Percentiles rank a stretch among this genome's conserved stretches.
phyloP scores from a whole-genome alignment of 2,329 filamentous ascomycete genomes.

The Cladosporium sphaerospermum region DNA sequence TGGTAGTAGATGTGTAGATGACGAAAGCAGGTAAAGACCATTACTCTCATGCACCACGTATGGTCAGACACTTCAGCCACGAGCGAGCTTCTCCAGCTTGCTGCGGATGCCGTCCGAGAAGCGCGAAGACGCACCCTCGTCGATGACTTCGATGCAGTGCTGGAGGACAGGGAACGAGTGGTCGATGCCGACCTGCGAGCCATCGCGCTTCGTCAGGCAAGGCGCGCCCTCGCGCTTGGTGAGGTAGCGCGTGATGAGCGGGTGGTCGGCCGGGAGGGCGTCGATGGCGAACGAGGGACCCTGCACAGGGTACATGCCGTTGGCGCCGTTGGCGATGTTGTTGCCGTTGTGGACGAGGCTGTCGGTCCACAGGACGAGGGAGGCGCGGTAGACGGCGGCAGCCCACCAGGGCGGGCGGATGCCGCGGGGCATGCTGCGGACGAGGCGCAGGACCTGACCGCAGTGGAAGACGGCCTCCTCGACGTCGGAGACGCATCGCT shows the following conservation, averaged over 20 bases:
- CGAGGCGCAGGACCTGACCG: slow-evolving; percentile 58
- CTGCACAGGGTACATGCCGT: slow-evolving; percentile 33
- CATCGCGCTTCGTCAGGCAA: slow-evolving; percentile 46
- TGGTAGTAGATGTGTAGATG: too few relatives aligned
- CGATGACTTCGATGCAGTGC: slow-evolving; percentile 48
- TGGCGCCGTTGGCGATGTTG: slow-evolving; percentile 29
- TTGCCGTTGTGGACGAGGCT: slow-evolving; percentile 49
- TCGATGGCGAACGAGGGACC: slow-evolving; percentile 46
- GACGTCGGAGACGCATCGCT: slow-evolving; percentile 57
- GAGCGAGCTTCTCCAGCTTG: slow-evolving; percentile 45
- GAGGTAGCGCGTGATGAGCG: slow-evolving; percentile 45
- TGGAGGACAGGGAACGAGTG: slow-evolving; percentile 44
- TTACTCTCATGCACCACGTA: not conserved
- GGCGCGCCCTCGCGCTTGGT: slow-evolving; percentile 49
- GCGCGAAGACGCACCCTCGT: slow-evolving; percentile 46
- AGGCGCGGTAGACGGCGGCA: slow-evolving; percentile 62
- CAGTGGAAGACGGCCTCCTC: slow-evolving; percentile 62
- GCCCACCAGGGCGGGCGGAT: slow-evolving; percentile 65
- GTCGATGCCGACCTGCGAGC: slow-evolving; percentile 42
- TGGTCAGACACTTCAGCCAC: slow-evolving; percentile 16
- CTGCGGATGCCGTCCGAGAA: slow-evolving; percentile 50
- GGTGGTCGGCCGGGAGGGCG: slow-evolving; percentile 45
- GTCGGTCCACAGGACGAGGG: slow-evolving; percentile 58
- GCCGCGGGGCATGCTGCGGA: slow-evolving; percentile 54
- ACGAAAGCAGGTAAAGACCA: too few relatives aligned